A percentile compares a stretch with the other conserved stretches of the same genome.
phyloP scores from a whole-genome alignment of 257 asterid species.

The Capsicum rhomboideum region DNA sequence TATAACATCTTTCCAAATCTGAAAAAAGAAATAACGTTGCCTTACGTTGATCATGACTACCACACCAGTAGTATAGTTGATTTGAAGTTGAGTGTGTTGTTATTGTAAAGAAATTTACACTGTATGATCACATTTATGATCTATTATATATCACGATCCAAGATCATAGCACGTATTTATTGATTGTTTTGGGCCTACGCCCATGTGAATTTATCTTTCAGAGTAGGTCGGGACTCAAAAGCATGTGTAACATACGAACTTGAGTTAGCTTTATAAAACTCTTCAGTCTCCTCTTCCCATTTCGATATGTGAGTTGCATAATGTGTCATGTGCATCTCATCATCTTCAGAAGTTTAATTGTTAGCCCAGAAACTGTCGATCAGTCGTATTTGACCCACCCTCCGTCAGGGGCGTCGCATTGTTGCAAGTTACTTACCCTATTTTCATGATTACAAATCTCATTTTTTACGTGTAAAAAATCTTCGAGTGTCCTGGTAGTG shows the following conservation, averaged over 20 bases:
- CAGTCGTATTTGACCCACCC: accelerated
- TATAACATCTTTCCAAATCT: neutral
- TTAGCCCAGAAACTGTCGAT: neutral
- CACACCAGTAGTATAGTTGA: no score
- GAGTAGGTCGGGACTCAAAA: no score
- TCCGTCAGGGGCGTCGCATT: neutral
- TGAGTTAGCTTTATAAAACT: neutral
- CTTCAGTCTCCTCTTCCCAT: neutral
- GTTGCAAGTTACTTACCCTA: neutral
- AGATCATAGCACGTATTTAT: no score
- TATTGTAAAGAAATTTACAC: no score
- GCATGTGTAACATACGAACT: neutral
- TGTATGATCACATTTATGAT: no score
- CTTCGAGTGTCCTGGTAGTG: neutral
- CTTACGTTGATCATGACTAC: no score
- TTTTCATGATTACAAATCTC: neutral
- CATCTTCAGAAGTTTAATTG: neutral
- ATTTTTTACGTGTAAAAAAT: neutral
- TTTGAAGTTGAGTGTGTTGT: no score
- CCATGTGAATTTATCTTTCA: no score
- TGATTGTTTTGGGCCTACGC: no score
- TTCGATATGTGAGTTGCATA: neutral
- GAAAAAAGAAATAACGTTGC: neutral
- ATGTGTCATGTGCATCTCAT: neutral
- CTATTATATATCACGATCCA: no score